Conservation (phyloP, 169 alveolate species). For the Cryptosporidium ubiquitum region DNA sequence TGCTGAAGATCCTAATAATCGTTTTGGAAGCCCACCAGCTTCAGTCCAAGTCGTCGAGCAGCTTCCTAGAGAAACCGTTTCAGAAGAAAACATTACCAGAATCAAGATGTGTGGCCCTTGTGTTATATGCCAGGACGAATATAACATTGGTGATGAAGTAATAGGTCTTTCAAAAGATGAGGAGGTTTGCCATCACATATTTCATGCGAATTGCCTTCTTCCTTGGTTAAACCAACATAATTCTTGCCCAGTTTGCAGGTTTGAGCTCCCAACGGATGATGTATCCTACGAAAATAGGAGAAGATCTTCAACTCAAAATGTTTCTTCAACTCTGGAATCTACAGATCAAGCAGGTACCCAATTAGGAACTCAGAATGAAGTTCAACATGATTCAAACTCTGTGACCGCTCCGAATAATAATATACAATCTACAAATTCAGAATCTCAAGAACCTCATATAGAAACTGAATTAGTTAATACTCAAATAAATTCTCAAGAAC, state of each 20-base stretch:
- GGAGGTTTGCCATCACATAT: slow-evolving; percentile 90
- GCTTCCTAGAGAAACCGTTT: slow-evolving; percentile 79
- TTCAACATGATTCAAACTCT: neutral
- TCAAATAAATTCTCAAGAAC: neutral
- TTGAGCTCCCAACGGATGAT: slow-evolving; percentile 94
- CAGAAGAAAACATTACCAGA: slow-evolving; percentile 71
- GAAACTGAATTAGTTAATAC: neutral
- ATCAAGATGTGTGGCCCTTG: slow-evolving; percentile 79
- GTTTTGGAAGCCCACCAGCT: slow-evolving; percentile 88
- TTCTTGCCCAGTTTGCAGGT: slow-evolving; percentile 96
- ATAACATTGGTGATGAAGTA: slow-evolving; percentile 78
- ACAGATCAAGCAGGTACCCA: neutral
- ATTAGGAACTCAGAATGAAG: neutral
- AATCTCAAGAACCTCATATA: neutral
- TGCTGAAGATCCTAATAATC: slow-evolving; percentile 85
- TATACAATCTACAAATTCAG: slow-evolving; percentile 12
- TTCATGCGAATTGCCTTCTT: slow-evolving; percentile 91
- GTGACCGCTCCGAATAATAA: neutral
- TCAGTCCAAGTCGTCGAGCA: slow-evolving; percentile 81
- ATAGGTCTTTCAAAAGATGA: slow-evolving; percentile 81
- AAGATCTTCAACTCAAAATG: slow-evolving; percentile 22
- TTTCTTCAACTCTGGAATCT: neutral
- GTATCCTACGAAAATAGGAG: slow-evolving; percentile 88
- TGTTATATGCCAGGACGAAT: slow-evolving; percentile 87
- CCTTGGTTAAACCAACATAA: slow-evolving; percentile 96